These are phyloP conservation scores for Anaeromyces robustus DNA, from an alignment of 192 early-diverging fungal species.

Conservation along the genomic window DNA sequence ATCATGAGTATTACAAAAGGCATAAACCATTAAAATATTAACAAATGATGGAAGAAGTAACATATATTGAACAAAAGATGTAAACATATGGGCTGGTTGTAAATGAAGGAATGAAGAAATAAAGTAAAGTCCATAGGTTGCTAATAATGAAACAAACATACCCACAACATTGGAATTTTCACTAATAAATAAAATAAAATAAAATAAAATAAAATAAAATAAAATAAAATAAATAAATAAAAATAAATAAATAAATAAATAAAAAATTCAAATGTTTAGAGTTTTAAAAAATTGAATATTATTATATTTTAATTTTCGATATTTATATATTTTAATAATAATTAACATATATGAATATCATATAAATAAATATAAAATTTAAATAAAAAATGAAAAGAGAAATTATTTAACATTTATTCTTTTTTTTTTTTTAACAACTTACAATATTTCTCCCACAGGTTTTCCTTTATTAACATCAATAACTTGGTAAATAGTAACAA, in stretches of 20 bases:
- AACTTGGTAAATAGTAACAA: neutral
- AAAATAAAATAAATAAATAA: neutral
- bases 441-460: slow-evolving; percentile 4
- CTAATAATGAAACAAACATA: slow-evolving; percentile 59
- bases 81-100: slow-evolving; percentile 86
- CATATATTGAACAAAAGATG: slow-evolving; percentile 75
- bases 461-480: neutral
- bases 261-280: too few relatives aligned
- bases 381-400: slow-evolving; percentile 1
- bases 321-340: too few relatives aligned
- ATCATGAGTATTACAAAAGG: slow-evolving; percentile 89
- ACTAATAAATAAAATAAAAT: slow-evolving; percentile 6
- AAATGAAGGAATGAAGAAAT: slow-evolving; percentile 60
- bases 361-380: too few relatives aligned
- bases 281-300: too few relatives aligned
- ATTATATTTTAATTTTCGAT: too few relatives aligned
- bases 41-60: slow-evolving; percentile 71
- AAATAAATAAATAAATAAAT: too few relatives aligned
- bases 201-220: slow-evolving; percentile 3
- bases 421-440: too few relatives aligned
- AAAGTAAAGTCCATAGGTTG: slow-evolving; percentile 73
- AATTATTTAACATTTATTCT: too few relatives aligned
- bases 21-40: slow-evolving; percentile 86
- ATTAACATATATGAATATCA: too few relatives aligned
- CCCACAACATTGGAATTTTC: slow-evolving; percentile 49